These are phyloP conservation scores for Prunus padus DNA, from an alignment of 306 rosid genomes.

Conservation along the genomic window DNA sequence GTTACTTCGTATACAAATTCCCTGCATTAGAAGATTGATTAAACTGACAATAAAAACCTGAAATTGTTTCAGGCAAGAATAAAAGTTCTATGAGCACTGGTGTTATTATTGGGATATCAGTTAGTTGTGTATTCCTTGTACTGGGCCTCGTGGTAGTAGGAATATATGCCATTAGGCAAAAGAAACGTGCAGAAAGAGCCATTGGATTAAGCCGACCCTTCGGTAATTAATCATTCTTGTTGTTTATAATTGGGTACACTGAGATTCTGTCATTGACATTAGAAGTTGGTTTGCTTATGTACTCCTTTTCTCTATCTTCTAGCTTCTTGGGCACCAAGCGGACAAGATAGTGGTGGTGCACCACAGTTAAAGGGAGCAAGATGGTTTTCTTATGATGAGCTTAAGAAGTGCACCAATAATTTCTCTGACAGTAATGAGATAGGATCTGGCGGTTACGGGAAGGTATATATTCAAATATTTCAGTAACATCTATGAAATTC, in stretches of 20 bases:
- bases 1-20: conserved; percentile 1
- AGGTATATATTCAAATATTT: conserved; percentile 47
- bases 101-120: conserved; percentile 50
- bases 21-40: not conserved
- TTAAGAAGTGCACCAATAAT: conserved; percentile 66
- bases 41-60: conserved; percentile 28
- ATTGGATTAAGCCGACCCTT: conserved; percentile 81
- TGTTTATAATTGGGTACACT: conserved; percentile 6
- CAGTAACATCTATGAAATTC: not conserved
- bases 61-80: conserved; percentile 39
- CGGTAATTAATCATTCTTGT: conserved; percentile 46
- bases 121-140: conserved; percentile 56
- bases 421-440: conserved; percentile 68
- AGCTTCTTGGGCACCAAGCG: conserved; percentile 97
- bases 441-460: conserved; percentile 95
- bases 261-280: conserved; percentile 16
- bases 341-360: conserved; percentile 89
- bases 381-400: conserved; percentile 96
- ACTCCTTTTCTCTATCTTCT: conserved; percentile 23
- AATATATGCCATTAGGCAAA: conserved; percentile 70
- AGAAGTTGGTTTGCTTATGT: conserved; percentile 13
- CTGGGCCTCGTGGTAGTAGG: conserved; percentile 64
- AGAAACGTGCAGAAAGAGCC: conserved; percentile 94
- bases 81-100: conserved; percentile 48
- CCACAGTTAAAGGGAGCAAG: conserved; percentile 98